Conservation (phyloP, 495 filamentous ascomycete species). For the Penicillium dipodomyicola region DNA sequence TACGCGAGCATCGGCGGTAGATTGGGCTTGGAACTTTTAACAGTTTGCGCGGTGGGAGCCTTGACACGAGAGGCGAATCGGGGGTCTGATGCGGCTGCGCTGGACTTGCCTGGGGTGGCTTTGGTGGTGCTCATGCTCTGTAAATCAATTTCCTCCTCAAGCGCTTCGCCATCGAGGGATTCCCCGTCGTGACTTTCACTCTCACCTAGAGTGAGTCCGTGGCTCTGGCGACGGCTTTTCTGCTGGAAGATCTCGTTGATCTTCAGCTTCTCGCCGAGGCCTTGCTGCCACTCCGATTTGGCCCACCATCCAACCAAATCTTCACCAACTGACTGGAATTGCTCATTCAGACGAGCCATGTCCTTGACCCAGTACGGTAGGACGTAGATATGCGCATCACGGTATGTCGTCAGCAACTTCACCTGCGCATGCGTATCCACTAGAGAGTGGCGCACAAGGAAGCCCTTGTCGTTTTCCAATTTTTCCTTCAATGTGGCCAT, state of each 20-base stretch:
- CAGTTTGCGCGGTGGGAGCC: constrained; percentile 15
- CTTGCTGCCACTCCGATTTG: constrained; percentile 85
- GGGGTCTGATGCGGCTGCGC: constrained; percentile 10
- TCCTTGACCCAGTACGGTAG: constrained; percentile 88
- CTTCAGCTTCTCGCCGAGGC: constrained; percentile 72
- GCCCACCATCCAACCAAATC: constrained; percentile 95
- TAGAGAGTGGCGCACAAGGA: constrained; percentile 70
- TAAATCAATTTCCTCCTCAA: constrained; percentile 61
- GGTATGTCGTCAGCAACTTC: constrained; percentile 71
- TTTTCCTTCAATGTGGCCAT: constrained; percentile 83
- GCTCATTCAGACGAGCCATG: constrained; percentile 73
- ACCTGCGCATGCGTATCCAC: constrained; percentile 68
- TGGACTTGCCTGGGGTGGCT: constrained; percentile 21
- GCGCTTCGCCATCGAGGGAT: constrained; percentile 28
- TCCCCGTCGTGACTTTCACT: constrained; percentile 43
- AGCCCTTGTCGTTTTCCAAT: constrained; percentile 64
- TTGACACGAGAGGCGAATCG: constrained; percentile 46
- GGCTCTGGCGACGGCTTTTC: constrained; percentile 18
- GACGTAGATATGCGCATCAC: constrained; percentile 90
- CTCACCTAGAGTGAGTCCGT: constrained; percentile 31
- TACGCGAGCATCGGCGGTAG: constrained; percentile 76
- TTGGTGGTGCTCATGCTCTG: constrained; percentile 58
- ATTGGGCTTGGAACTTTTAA: constrained; percentile 17
- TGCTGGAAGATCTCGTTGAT: constrained; percentile 61
- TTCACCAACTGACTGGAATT: constrained; percentile 81